A percentile compares a stretch with the other conserved stretches of the same genome.
phyloP scores from a whole-genome alignment of 805 yeast genomes.

The Jamesozyma gamospora region DNA sequence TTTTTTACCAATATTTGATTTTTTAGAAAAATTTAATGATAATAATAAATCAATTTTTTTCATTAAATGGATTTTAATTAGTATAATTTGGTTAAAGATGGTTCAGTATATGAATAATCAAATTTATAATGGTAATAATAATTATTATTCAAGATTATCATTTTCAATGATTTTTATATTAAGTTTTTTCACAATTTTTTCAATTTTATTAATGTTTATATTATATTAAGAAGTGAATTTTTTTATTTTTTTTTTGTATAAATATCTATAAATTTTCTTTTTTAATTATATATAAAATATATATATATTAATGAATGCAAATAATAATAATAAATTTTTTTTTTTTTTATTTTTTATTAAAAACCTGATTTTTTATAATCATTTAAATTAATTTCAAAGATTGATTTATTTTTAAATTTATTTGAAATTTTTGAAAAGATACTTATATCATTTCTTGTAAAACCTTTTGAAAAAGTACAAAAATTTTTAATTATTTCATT shows the following conservation, averaged over 20 bases:
- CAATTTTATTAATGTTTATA: conserved; percentile 13
- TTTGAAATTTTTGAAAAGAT: conserved; percentile 14
- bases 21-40: conserved; percentile 4
- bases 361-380: conserved; percentile 18
- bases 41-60: neutral
- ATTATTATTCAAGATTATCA: conserved; percentile 2
- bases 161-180: conserved; percentile 7
- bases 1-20: conserved; percentile 38
- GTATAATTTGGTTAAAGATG: conserved; percentile 6
- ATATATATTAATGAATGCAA: neutral
- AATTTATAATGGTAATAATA: neutral
- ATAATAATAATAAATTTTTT: neutral
- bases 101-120: conserved; percentile 5
- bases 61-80: conserved; percentile 6
- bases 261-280: neutral
- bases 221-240: conserved; percentile 10
- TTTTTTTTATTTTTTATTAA: neutral
- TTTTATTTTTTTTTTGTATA: neutral
- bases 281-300: neutral
- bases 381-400: conserved; percentile 10
- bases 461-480: conserved; percentile 48
- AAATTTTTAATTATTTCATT: neutral
- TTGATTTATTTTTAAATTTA: neutral
- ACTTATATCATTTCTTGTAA: conserved; percentile 36
- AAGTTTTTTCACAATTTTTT: conserved; percentile 13